Evolutionary conservation across 306 rosid genomes (phyloP), one percentile per base, ranked within the genome.

Genomic region (Prunus armeniaca): DNA sequence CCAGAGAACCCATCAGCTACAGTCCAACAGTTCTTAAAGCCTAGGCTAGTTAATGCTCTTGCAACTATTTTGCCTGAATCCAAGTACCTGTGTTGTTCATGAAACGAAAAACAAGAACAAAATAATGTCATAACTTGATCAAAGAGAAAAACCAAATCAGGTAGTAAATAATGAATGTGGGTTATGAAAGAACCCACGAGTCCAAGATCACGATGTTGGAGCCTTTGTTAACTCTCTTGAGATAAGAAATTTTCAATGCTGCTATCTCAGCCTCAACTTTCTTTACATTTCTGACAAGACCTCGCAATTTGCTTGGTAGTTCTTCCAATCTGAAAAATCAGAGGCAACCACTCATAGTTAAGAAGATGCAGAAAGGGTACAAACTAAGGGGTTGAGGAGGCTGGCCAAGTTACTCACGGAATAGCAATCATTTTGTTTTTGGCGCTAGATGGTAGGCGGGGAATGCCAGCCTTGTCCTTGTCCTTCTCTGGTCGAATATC

Each of bases 1-100:
- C 97, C 99, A 12, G 96, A 90, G 86, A 90, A 95, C n/a, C 99
- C 99, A 80, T 89, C 97, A 8, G 90, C 90, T 64, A 92, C 98
- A 6, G 75, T 80, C 90, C 89, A 91, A 38, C 88, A 28, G 80
- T 89, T 88, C 86, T 86, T 87, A 25, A 88, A 96, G 43, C 96
- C 97, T 64, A 89, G 89, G 79, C 46, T 80, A 7, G 93, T 91
- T 7, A 96, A 77, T 5, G 90, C 78, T 82, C 86, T 91, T 24
- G 97, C 99, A 41, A 89, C 99, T 80, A 75, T 66, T 88, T 92
- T 96, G 15, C 89, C 97, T 1, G 89, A 82, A 79, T 90, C 99
- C 19, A 93, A 84, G 87, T 90, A 91, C 82, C 98, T 95, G 54
- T 7, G 32, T 7, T 30, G 28, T 9, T 15, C 28, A 49, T 50